These are phyloP conservation scores for Irpex lacteus DNA, from an alignment of 1,284 basidiomycete genomes.

Conservation along the genomic window DNA sequence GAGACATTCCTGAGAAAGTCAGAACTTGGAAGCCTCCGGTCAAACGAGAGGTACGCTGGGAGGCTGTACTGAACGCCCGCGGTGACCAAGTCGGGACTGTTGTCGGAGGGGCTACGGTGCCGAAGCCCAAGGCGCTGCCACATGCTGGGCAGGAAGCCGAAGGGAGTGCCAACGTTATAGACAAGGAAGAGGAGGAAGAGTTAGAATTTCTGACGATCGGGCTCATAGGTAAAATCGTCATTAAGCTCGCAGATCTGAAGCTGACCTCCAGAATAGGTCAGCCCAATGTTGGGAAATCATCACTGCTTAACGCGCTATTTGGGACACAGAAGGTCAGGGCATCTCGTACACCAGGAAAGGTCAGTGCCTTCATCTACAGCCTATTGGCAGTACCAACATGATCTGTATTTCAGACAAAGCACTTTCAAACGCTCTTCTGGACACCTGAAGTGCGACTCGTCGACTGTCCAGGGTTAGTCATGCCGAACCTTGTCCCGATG, in stretches of 20 bases:
- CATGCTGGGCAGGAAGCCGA: slow-evolving; percentile 19
- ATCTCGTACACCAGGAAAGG: slow-evolving; percentile 90
- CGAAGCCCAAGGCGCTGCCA: slow-evolving; percentile 23
- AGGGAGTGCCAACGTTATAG: slow-evolving; percentile 25
- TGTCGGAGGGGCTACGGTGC: slow-evolving; percentile 38
- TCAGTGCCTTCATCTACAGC: slow-evolving; percentile 23
- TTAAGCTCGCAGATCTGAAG: neutral
- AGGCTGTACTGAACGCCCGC: slow-evolving; percentile 45
- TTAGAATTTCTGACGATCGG: slow-evolving; percentile 77
- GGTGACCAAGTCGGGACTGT: slow-evolving; percentile 41
- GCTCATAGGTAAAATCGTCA: slow-evolving; percentile 59
- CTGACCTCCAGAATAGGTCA: slow-evolving; percentile 53
- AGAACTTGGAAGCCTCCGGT: slow-evolving; percentile 67
- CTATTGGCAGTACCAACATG: neutral
- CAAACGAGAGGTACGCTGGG: slow-evolving; percentile 71
- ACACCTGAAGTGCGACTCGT: slow-evolving; percentile 78
- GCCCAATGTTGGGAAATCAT: slow-evolving; percentile 93
- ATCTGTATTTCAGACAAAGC: slow-evolving; percentile 67
- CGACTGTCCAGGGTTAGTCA: slow-evolving; percentile 84
- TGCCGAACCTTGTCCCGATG: slow-evolving; percentile 77
- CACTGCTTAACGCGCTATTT: slow-evolving; percentile 86
- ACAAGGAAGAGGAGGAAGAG: slow-evolving; percentile 29
- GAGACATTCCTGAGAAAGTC: slow-evolving; percentile 50
- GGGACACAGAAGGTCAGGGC: slow-evolving; percentile 81
- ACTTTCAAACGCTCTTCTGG: slow-evolving; percentile 92